These are phyloP conservation scores for Stachybotrys elegans DNA, from an alignment of 2,329 filamentous ascomycete genomes.

Conservation along the genomic window DNA sequence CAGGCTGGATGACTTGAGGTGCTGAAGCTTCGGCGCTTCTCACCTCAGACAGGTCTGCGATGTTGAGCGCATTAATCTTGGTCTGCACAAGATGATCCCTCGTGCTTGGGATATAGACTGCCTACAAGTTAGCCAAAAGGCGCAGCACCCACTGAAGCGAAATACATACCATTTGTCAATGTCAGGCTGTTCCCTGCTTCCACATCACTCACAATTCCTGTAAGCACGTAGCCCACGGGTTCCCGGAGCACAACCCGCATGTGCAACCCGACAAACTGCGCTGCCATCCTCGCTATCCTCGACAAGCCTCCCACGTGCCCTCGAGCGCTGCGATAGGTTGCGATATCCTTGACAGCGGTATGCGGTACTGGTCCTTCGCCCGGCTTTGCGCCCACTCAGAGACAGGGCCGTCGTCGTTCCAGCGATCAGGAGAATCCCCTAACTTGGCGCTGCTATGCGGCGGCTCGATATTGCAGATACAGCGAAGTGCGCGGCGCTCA, in stretches of 20 bases:
- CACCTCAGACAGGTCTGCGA: conserved; percentile 39
- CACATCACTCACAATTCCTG: conserved; percentile 67
- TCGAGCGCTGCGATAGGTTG: too few relatives aligned
- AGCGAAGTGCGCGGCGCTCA: too few relatives aligned
- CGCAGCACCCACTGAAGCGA: conserved; percentile 8
- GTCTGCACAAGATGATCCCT: conserved; percentile 35
- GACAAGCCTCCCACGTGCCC: too few relatives aligned
- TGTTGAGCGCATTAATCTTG: conserved; percentile 43
- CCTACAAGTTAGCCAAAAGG: not conserved
- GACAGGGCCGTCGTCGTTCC: too few relatives aligned
- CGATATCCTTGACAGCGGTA: too few relatives aligned
- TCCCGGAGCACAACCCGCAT: conserved; percentile 68
- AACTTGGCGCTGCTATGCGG: too few relatives aligned
- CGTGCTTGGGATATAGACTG: conserved; percentile 34
- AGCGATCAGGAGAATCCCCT: too few relatives aligned
- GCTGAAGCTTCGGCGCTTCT: conserved; percentile 21
- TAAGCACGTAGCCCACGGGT: conserved; percentile 58
- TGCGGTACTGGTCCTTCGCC: too few relatives aligned
- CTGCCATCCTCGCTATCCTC: too few relatives aligned
- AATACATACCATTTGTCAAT: conserved; percentile 62
- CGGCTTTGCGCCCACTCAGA: too few relatives aligned
- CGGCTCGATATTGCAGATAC: too few relatives aligned
- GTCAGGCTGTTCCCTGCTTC: conserved; percentile 62
- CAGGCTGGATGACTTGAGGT: conserved; percentile 20
- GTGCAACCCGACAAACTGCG: conserved; percentile 69